Evolutionary conservation across 371 early-diverging fungal genomes (phyloP).

Genomic region (Mucor piriformis): DNA sequence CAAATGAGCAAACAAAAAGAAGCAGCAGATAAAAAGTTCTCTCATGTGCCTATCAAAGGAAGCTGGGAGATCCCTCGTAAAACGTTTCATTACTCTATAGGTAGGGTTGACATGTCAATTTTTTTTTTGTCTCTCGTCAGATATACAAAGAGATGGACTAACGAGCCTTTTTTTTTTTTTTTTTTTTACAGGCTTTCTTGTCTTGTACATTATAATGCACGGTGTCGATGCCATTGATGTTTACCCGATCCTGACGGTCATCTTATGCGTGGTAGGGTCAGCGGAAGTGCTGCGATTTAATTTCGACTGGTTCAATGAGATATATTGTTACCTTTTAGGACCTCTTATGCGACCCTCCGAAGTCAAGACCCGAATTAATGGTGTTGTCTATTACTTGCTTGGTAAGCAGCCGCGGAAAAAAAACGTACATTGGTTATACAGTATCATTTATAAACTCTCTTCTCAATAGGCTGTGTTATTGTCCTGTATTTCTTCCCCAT

Average conservation of each 20-base stretch:
- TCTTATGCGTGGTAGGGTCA: constrained; percentile 34
- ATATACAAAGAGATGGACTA: too few species aligned
- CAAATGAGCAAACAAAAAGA: not conserved
- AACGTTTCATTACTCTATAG: constrained; percentile 54
- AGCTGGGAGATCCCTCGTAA: constrained; percentile 61
- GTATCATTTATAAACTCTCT: not conserved
- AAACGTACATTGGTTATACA: too few species aligned
- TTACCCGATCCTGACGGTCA: constrained; percentile 34
- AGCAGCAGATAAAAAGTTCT: not conserved
- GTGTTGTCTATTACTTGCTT: constrained; percentile 54
- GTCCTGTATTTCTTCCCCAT: constrained; percentile 46
- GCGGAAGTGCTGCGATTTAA: constrained; percentile 52
- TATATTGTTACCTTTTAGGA: constrained; percentile 50
- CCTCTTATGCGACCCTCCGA: constrained; percentile 57
- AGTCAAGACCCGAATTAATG: constrained; percentile 43
- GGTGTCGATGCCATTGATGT: constrained; percentile 35
- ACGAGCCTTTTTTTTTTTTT: too few species aligned
- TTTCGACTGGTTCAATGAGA: constrained; percentile 44
- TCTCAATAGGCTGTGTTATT: constrained; percentile 42
- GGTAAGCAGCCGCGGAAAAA: too few species aligned
- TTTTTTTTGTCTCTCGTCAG: too few species aligned
- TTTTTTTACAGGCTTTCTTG: constrained; percentile 46
- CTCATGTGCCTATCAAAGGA: constrained; percentile 25
- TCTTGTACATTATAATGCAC: constrained; percentile 37
- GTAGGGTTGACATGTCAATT: constrained; percentile 23